A percentile compares a stretch with the other conserved stretches of the same genome.
phyloP scores from a whole-genome alignment of 1,284 basidiomycete genomes.

The Leccinum angustisporum region DNA sequence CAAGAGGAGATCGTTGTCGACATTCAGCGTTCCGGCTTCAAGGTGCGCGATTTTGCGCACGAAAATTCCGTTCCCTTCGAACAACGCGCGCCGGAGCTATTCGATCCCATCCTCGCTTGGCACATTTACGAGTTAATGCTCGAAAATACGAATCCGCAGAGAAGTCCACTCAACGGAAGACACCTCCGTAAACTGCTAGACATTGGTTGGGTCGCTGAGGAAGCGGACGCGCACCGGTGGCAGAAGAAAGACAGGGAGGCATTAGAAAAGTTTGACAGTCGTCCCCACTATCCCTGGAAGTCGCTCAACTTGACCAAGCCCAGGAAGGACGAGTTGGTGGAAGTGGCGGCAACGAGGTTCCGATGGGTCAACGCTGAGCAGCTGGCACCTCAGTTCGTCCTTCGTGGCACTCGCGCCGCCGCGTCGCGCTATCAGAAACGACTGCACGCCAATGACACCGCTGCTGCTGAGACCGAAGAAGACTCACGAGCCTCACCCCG shows the following conservation, averaged over 20 bases:
- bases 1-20: conserved; percentile 35
- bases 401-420: conserved; percentile 13
- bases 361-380: conserved; percentile 35
- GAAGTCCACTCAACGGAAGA: conserved; percentile 42
- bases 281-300: conserved; percentile 31
- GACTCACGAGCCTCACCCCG: conserved; percentile 20
- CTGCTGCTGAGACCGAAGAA: conserved; percentile 10
- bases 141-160: conserved; percentile 31
- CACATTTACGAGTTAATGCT: conserved; percentile 34
- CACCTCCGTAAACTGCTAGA: conserved; percentile 47
- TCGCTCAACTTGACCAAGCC: conserved; percentile 28
- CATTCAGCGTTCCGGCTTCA: conserved; percentile 42
- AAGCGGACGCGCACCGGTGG: conserved; percentile 42
- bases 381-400: conserved; percentile 27
- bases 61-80: conserved; percentile 17
- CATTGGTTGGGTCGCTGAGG: conserved; percentile 46
- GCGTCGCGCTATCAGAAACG: conserved; percentile 26
- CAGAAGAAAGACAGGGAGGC: conserved; percentile 42
- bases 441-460: conserved; percentile 8
- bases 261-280: conserved; percentile 39
- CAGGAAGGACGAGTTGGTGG: conserved; percentile 25
- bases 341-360: conserved; percentile 32
- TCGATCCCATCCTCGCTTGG: conserved; percentile 40
- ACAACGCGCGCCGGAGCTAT: conserved; percentile 37
- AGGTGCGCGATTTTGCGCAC: conserved; percentile 52